Conservation (phyloP, 2,329 filamentous ascomycete species). For the Nothopassalora personata region DNA sequence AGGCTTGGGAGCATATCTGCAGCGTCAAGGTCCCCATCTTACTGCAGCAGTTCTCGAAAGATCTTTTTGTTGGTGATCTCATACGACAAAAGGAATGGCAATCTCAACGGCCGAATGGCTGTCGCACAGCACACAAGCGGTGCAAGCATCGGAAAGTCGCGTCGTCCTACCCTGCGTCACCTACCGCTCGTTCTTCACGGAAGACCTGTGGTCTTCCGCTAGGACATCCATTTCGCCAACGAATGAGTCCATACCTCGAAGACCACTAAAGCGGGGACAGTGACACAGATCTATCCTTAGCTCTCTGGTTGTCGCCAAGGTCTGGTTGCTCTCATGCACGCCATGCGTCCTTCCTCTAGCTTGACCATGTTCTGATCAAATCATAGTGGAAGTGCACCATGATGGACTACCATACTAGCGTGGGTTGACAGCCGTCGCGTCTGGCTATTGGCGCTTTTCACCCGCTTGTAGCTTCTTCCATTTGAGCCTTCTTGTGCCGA, state of each 20-base stretch:
- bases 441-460: background rate
- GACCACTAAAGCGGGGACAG: background rate
- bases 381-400: background rate
- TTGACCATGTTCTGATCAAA: background rate
- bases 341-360: constrained; percentile 8
- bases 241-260: background rate
- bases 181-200: too few relatives aligned
- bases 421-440: background rate
- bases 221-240: background rate
- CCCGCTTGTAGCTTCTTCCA: background rate
- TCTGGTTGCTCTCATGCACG: constrained; percentile 5
- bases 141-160: too few relatives aligned
- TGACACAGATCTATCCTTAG: background rate
- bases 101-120: too few relatives aligned
- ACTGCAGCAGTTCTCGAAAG: too few relatives aligned
- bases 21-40: too few relatives aligned
- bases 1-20: too few relatives aligned
- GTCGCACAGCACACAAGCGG: too few relatives aligned
- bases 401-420: background rate
- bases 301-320: background rate
- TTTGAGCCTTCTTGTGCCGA: background rate
- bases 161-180: too few relatives aligned
- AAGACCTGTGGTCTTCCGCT: too few relatives aligned
- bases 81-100: too few relatives aligned
- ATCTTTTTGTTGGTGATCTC: too few relatives aligned